Conservation (phyloP, 2,329 filamentous ascomycete species). For the Scolecobasidium constrictum region DNA sequence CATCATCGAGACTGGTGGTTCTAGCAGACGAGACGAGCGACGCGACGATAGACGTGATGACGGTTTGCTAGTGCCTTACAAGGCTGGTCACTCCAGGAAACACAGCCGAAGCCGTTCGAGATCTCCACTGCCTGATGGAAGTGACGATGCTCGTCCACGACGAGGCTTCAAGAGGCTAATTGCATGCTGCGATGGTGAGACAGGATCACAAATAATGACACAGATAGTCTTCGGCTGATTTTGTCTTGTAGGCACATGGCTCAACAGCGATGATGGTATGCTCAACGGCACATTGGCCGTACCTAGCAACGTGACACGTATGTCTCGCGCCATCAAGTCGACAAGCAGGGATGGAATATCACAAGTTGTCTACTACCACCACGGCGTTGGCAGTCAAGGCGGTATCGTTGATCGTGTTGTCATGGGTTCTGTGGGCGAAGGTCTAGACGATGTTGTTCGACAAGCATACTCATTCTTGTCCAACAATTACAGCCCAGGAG, state of each 20-base stretch:
- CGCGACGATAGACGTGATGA: background rate
- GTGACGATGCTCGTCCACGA: background rate
- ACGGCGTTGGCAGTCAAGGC: slow-evolving; percentile 35
- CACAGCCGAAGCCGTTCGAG: background rate
- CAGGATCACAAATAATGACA: background rate
- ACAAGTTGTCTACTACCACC: slow-evolving; percentile 41
- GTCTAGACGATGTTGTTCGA: slow-evolving; percentile 35
- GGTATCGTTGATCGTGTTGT: slow-evolving; percentile 30
- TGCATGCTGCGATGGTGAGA: background rate
- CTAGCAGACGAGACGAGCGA: background rate
- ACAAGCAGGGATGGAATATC: slow-evolving; percentile 36
- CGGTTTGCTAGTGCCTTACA: background rate
- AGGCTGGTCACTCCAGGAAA: background rate
- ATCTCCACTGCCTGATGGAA: background rate
- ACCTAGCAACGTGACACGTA: slow-evolving; percentile 39
- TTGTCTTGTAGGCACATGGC: slow-evolving; percentile 30
- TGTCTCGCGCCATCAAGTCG: slow-evolving; percentile 38
- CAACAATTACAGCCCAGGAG: slow-evolving; percentile 42
- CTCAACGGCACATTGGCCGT: slow-evolving; percentile 32
- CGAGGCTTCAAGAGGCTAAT: background rate
- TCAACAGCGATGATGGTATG: slow-evolving; percentile 36
- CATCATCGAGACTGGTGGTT: background rate
- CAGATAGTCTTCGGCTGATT: background rate
- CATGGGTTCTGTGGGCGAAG: slow-evolving; percentile 30
- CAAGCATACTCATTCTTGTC: slow-evolving; percentile 40